phyloP scores from a whole-genome alignment of 2,329 filamentous ascomycete genomes.

The Cordyceps farinosa region DNA sequence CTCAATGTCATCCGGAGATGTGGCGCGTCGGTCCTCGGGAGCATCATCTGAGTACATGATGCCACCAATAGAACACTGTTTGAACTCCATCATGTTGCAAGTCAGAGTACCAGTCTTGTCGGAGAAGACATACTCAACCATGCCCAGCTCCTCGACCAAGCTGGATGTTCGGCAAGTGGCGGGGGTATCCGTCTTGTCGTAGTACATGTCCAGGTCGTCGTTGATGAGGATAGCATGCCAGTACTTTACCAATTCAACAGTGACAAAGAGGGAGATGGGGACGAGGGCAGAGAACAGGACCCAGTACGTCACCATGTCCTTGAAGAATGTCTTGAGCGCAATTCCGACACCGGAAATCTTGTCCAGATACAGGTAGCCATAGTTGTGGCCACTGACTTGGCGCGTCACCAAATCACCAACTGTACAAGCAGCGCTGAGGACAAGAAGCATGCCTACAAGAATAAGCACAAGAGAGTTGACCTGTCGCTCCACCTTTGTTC shows the following conservation, averaged over 20 bases:
- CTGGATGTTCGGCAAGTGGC: constrained; percentile 95
- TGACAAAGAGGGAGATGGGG: constrained; percentile 96
- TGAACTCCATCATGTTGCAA: constrained; percentile 99
- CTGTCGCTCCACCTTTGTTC: constrained; percentile 90
- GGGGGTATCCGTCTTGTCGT: constrained; percentile 90
- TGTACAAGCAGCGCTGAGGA: constrained; percentile 84
- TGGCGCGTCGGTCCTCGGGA: constrained; percentile 82
- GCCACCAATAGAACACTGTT: constrained; percentile 87
- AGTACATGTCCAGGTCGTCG: constrained; percentile 96
- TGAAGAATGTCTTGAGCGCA: constrained; percentile 77
- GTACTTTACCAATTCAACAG: constrained; percentile 96
- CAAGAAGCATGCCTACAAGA: constrained; percentile 77
- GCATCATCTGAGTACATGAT: constrained; percentile 92
- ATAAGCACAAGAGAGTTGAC: constrained; percentile 92
- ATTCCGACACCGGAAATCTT: constrained; percentile 50
- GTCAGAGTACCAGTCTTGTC: constrained; percentile 97
- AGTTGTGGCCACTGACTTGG: constrained; percentile 55
- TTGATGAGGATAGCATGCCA: constrained; percentile 98
- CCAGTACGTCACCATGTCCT: constrained; percentile 97
- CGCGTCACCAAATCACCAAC: constrained; percentile 84
- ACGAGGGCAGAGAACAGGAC: constrained; percentile 95
- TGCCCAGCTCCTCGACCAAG: constrained; percentile 92
- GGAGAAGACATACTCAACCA: constrained; percentile 98
- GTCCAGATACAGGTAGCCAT: constrained; percentile 71
- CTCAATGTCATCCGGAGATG: constrained; percentile 71